A percentile compares a stretch with the other conserved stretches of the same genome.
Conservation (phyloP, 192 early-diverging fungal genomes). For the Gamsiella multidivaricata region DNA sequence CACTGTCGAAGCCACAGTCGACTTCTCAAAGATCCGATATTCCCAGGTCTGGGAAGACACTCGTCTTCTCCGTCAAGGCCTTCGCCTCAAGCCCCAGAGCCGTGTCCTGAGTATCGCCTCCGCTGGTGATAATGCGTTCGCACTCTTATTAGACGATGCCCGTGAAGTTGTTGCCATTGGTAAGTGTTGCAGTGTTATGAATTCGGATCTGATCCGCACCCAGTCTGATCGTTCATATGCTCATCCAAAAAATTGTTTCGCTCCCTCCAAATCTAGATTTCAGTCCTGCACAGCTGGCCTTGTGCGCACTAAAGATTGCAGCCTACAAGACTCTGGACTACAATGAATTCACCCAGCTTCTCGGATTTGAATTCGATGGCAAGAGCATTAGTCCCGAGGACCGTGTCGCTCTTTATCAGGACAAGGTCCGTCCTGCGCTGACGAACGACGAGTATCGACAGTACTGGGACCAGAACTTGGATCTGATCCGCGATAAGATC, state of each 20-base stretch:
- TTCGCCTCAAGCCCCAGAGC: constrained; percentile 40
- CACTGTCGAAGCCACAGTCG: constrained; percentile 44
- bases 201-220: no score
- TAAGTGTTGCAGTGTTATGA: no score
- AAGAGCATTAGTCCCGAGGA: constrained; percentile 34
- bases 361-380: constrained; percentile 41
- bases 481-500: constrained; percentile 44
- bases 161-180: constrained; percentile 52
- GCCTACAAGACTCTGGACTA: constrained; percentile 46
- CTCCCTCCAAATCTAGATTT: constrained; percentile 22
- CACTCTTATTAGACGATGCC: constrained; percentile 40
- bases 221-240: background rate
- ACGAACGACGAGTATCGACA: constrained; percentile 30
- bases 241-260: background rate
- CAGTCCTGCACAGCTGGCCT: constrained; percentile 45
- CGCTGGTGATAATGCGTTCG: constrained; percentile 51
- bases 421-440: constrained; percentile 36
- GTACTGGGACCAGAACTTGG: constrained; percentile 51
- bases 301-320: constrained; percentile 47
- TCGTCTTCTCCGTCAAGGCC: constrained; percentile 45
- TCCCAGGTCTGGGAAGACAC: constrained; percentile 55
- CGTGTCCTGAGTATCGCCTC: constrained; percentile 53
- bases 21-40: constrained; percentile 53
- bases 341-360: constrained; percentile 45
- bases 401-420: constrained; percentile 40